Base-by-base conservation (phyloP, 495 filamentous ascomycete species). In the Cenococcum geophilum region DNA sequence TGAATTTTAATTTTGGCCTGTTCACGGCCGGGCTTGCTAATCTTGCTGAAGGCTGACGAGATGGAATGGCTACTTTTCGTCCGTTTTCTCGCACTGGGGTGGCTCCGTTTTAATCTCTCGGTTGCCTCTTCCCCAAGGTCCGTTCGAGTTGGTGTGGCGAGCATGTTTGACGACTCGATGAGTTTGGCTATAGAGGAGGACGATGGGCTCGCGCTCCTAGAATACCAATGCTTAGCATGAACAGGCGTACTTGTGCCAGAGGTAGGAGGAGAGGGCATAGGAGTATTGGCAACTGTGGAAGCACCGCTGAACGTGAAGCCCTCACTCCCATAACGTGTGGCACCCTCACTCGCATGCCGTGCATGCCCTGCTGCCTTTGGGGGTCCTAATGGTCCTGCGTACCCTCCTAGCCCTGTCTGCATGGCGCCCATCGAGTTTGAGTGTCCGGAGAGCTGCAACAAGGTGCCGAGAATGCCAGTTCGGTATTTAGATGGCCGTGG, bases 1-100 rank as follows among this genome's bases (percentile, higher is more conserved):
- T 96, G 89, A 11, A 92, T 81, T 16, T 89, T 92, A 71, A 97
- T 93, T 61, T 83, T 83, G 62, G 89, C 87, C 64, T 92, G 83
- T 34, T 92, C 84, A 40, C 42, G 76, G 71, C 40, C 64, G 66
- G 51, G 66, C 20, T 59, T 65, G 50, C 34, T 72, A 3, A 77
- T 61, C 27, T 71, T 74, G 58, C 75, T 80, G 74, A 73, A 70
- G 75, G 70, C 71, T 75, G 74, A 21, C 71, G 68, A 54, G 68
- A 78, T 4, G 67, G 65, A 71, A 35, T 50, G 73, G 63, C 78
- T 75, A 45, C 80, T 80, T 64, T 80, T 82, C 27, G 75, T 74
- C 62, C 68, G 66, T 53, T 67, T 67, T 14, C 65, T 64, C 32
- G 66, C 48, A 3, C 18, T 51, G 4, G 65, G 64, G 21, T 62